Base-by-base conservation (phyloP, 2,329 filamentous ascomycete genomes). In the Cryphonectria nitschkei region DNA sequence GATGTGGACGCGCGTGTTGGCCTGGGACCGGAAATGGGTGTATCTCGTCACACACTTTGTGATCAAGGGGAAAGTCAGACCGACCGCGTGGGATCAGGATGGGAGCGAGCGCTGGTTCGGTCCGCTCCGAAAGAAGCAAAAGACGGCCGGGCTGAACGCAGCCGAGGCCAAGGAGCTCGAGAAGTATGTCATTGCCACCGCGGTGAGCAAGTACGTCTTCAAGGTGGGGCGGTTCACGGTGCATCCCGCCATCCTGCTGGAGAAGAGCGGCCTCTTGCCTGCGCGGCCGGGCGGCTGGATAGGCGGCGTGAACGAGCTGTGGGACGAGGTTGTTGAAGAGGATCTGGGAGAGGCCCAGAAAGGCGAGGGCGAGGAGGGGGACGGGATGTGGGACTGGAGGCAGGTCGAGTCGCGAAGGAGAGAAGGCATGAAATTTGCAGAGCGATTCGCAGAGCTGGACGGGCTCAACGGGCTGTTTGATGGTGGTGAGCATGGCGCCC, bases 201-300 rank as follows among this genome's bases (percentile, higher is more conserved):
- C 90, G 0, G 80, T 95, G 60, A 90, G 88, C 82, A 95, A 94
- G 83, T 95, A 95, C 79, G 93, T 95, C 56, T 90, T 93, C 79
- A 95, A 95, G 83, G 85, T 94, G 69, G 93, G 92, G 0, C 86
- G 95, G 34, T 85, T 96, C 76, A 98, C 95, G 0, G 89, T 98
- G 4, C 89, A 95, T 74, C 95, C 96, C 0, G 92, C 94, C 75
- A 85, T 92, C 63, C 85, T 95, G 9, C 84, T 98, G 37, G 84
- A 88, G 60, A 87, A 90, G 50, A 91, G 91, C 65, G 89, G 90
- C 1, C 83, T 98, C 78, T 82, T 98, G 66, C 96, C 96, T 0
- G 82, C 87, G 70, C 86, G 90, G 64, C 93, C 94, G 0, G 89
- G 87, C 14, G 91, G 90, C 32, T 91, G 89, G 89, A 81, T 82